Base-by-base conservation (phyloP, 352 stramenopile species). In the Globisporangium camurandrum region DNA sequence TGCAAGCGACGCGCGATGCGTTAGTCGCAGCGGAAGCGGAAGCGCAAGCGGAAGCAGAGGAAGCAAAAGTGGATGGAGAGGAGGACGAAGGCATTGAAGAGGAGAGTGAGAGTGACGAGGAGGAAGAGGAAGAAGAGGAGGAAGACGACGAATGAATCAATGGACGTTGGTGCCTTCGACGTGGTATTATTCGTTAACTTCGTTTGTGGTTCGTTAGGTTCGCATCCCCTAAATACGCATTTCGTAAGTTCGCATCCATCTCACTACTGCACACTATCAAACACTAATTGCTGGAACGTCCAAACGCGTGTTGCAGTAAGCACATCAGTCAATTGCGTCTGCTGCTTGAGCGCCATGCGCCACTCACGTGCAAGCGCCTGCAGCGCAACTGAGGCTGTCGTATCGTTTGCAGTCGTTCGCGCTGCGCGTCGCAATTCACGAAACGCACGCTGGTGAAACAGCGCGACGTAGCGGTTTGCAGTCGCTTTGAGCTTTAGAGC, bases 381-480 rank as follows among this genome's bases (percentile, higher is more conserved):
- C 45, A 57, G 33, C 34, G 30, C 23, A 17, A n/a, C n/a, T n/a
- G n/a, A n/a, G n/a, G n/a, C n/a, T n/a, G n/a, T n/a, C n/a, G n/a
- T n/a, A n/a, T n/a, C n/a, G n/a, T n/a, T n/a, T n/a, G n/a, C n/a
- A n/a, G n/a, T 37, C 9, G 6, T 39, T 37, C 4, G 45, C 46
- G 17, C 50, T 17, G 36, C 48, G 22, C 24, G 22, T 36, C 24
- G 23, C 42, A n/a, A 49, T 48, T 16, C 33, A 28, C 39, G 61
- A 59, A 26, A 59, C 68, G 26, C 81, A 62, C 3, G 79, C 20
- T 44, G 37, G 30, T 56, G 63, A 39, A 79, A 88, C 16, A 81
- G 30, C 31, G 71, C 54, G 20, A 77, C 71, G 71, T 73, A 88
- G 28, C 49, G 63, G 51, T 86, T 88, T 2, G 63, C 54, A 1